Conservation (phyloP, 202 grass and related monocot species). For the Musa balbisiana region DNA sequence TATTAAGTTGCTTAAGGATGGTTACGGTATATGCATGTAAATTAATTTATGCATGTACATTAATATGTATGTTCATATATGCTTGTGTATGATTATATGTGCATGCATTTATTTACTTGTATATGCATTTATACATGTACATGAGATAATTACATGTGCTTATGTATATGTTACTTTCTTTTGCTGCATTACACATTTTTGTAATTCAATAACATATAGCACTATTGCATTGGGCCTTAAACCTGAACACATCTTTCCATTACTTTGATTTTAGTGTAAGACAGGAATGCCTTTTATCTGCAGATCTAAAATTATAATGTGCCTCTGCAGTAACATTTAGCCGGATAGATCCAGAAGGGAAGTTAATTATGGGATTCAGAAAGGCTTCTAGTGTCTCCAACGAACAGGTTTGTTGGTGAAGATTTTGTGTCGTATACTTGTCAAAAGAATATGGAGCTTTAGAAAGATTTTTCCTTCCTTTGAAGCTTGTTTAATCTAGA, state of each 20-base stretch:
- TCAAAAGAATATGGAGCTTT: background rate
- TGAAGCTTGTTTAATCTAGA: too few relatives aligned
- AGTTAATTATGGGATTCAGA: constrained; percentile 89
- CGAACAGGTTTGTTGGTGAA: constrained; percentile 41
- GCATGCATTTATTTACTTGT: background rate
- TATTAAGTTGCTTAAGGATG: background rate
- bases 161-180: background rate
- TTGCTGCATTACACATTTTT: background rate
- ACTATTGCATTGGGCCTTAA: background rate
- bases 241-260: background rate
- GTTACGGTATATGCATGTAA: background rate
- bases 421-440: background rate
- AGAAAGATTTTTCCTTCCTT: too few relatives aligned
- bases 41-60: background rate
- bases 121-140: background rate
- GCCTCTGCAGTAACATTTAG: constrained; percentile 71
- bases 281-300: background rate
- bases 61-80: background rate
- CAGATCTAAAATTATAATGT: background rate
- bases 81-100: background rate
- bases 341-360: constrained; percentile 86
- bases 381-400: constrained; percentile 48
- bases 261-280: background rate
- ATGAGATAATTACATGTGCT: background rate
- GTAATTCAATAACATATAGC: background rate